These are phyloP conservation scores for Clavulina sp. DNA, from an alignment of 768 basidiomycete species.

Conservation along the genomic window DNA sequence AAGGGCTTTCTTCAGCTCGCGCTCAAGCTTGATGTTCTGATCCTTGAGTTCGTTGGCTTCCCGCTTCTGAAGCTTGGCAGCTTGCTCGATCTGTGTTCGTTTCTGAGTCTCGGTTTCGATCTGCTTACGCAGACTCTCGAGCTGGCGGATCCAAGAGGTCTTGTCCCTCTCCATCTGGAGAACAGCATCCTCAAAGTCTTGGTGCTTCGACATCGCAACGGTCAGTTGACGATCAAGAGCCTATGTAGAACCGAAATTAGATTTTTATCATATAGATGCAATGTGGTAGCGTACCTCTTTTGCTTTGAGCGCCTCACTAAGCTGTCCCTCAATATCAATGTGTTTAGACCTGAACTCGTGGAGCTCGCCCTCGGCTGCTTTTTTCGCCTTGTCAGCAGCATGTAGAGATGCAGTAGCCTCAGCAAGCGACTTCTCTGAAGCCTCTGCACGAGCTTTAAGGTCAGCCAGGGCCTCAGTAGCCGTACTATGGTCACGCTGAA, in stretches of 20 bases:
- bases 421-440: slow-evolving; percentile 30
- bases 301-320: slow-evolving; percentile 39
- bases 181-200: slow-evolving; percentile 76
- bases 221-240: slow-evolving; percentile 60
- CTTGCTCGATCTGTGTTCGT: slow-evolving; percentile 58
- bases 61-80: slow-evolving; percentile 39
- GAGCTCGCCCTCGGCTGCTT: slow-evolving; percentile 53
- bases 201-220: slow-evolving; percentile 53
- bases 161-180: slow-evolving; percentile 73
- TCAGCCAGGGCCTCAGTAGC: slow-evolving; percentile 45
- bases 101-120: slow-evolving; percentile 57
- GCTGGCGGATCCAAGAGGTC: slow-evolving; percentile 49
- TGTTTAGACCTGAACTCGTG: slow-evolving; percentile 51
- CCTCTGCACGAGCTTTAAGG: slow-evolving; percentile 26
- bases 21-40: slow-evolving; percentile 50
- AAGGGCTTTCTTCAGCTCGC: slow-evolving; percentile 66
- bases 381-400: slow-evolving; percentile 52
- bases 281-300: slow-evolving; percentile 46
- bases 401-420: slow-evolving; percentile 31
- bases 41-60: slow-evolving; percentile 57
- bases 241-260: slow-evolving; percentile 23
- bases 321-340: slow-evolving; percentile 43
- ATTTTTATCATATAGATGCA: slow-evolving; percentile 4
- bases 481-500: slow-evolving; percentile 39
- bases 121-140: slow-evolving; percentile 53